Percentiles rank a stretch among this genome's conserved stretches.
Evolutionary conservation across 2,329 filamentous ascomycete species (phyloP).

Genomic region (Penicillium glabrum): DNA sequence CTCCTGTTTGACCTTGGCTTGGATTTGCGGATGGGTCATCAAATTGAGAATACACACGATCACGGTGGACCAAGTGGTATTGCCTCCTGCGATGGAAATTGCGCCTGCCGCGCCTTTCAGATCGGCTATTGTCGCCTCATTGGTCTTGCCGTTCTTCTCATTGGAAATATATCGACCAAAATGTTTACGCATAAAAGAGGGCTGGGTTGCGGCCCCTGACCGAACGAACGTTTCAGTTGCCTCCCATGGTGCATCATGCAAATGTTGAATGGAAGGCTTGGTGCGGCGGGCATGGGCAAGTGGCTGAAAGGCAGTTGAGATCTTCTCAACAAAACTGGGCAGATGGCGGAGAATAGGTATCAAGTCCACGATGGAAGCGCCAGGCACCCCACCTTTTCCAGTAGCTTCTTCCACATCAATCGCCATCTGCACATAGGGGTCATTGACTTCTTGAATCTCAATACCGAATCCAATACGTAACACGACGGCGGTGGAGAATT

Average conservation of each 20-base stretch:
- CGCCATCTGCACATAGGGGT: constrained; percentile 1
- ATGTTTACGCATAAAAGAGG: constrained; percentile 1
- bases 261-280: background rate
- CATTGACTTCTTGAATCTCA: background rate
- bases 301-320: background rate
- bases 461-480: background rate
- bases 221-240: background rate
- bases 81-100: background rate
- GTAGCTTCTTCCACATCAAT: constrained; percentile 2
- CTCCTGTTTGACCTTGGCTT: background rate
- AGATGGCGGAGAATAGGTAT: background rate
- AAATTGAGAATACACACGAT: constrained; percentile 1
- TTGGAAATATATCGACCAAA: background rate
- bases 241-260: background rate
- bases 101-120: background rate
- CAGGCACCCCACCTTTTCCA: background rate
- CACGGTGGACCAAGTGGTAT: constrained; percentile 1
- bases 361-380: background rate
- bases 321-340: background rate
- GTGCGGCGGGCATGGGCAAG: background rate
- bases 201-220: background rate
- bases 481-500: background rate
- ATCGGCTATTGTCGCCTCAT: background rate
- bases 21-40: background rate
- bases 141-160: background rate